phyloP scores from a whole-genome alignment of 1,284 basidiomycete species.

The Pulveroboletus ridleyi region DNA sequence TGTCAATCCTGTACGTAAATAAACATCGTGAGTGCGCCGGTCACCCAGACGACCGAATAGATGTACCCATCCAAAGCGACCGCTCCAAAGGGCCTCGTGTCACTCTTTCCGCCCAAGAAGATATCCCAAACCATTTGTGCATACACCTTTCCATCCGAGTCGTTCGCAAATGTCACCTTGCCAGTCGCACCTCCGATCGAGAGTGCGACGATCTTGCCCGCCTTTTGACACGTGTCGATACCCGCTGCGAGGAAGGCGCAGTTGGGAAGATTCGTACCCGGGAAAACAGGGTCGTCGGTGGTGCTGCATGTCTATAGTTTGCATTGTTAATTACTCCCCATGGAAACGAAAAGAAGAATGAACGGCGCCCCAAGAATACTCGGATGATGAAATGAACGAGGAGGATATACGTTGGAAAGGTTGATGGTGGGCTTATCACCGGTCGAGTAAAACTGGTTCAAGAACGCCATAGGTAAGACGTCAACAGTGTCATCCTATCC shows the following conservation, averaged over 20 bases:
- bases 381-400: conserved; percentile 2
- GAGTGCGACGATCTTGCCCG: conserved; percentile 70
- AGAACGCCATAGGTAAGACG: conserved; percentile 64
- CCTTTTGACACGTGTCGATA: conserved; percentile 66
- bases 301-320: conserved; percentile 56
- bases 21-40: conserved; percentile 7
- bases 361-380: conserved; percentile 4
- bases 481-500: conserved; percentile 25
- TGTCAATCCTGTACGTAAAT: conserved; percentile 52
- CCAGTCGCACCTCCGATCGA: conserved; percentile 70
- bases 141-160: conserved; percentile 56
- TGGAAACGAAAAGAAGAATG: background rate
- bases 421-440: conserved; percentile 65
- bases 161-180: conserved; percentile 55
- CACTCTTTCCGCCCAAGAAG: conserved; percentile 59
- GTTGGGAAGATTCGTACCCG: conserved; percentile 61
- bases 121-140: conserved; percentile 69
- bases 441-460: conserved; percentile 60
- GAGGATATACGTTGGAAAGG: conserved; percentile 57
- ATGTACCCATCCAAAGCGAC: conserved; percentile 71
- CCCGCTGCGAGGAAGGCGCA: conserved; percentile 60
- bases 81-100: conserved; percentile 62
- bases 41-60: conserved; percentile 17
- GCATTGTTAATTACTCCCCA: background rate
- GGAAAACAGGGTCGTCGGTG: conserved; percentile 46